Percentiles rank a stretch among this genome's conserved stretches.
phyloP scores from a whole-genome alignment of 2,329 filamentous ascomycete species.

The Fusarium torreyae region DNA sequence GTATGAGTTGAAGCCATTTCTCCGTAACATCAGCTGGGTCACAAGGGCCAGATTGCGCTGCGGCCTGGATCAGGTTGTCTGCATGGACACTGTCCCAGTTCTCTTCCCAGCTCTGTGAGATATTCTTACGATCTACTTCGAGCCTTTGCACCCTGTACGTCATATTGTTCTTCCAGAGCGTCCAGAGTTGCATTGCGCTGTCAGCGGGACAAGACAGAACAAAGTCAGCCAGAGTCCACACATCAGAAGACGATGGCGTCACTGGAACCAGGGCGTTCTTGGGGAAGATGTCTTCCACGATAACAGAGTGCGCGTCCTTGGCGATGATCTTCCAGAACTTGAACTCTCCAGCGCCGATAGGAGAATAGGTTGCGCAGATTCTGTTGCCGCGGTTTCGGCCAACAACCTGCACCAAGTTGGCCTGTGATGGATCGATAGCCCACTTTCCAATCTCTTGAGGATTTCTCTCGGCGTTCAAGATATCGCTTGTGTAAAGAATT shows the following conservation, averaged over 20 bases:
- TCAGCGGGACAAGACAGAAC: constrained; percentile 70
- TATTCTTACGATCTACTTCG: constrained; percentile 77
- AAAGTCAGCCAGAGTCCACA: constrained; percentile 87
- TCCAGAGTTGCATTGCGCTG: constrained; percentile 77
- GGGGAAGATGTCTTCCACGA: constrained; percentile 81
- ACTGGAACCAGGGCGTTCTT: constrained; percentile 73
- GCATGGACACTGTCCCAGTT: constrained; percentile 80
- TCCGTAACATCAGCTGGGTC: constrained; percentile 81
- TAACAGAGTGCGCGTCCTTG: constrained; percentile 73
- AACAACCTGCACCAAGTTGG: constrained; percentile 81
- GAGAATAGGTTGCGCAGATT: constrained; percentile 86
- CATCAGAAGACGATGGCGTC: constrained; percentile 78
- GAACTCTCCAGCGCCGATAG: constrained; percentile 89
- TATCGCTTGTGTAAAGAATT: constrained; percentile 81
- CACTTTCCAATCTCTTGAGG: constrained; percentile 80
- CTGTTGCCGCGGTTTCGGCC: constrained; percentile 68
- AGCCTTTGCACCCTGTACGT: constrained; percentile 82
- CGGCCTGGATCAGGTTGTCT: constrained; percentile 69
- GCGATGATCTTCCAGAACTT: constrained; percentile 89
- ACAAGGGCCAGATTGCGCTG: constrained; percentile 72
- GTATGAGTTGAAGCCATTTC: constrained; percentile 87
- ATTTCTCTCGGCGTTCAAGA: constrained; percentile 77
- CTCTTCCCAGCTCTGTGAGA: constrained; percentile 73
- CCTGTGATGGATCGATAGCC: constrained; percentile 83
- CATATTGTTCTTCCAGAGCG: constrained; percentile 88